phyloP scores from a whole-genome alignment of 169 alveolate species.

The Plasmodium gonderi region DNA sequence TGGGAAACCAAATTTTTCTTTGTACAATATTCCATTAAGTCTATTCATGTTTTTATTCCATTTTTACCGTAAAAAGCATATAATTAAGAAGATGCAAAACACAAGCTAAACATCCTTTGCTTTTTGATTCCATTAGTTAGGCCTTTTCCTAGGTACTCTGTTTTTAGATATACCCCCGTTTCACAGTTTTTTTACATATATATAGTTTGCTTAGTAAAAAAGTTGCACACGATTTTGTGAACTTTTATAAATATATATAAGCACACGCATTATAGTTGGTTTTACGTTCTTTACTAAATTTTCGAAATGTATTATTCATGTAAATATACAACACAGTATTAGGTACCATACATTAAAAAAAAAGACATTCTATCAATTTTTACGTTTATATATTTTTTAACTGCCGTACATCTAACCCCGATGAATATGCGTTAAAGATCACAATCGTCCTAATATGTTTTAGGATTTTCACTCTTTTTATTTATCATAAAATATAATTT shows the following conservation, averaged over 20 bases:
- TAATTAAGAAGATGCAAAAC: not conserved
- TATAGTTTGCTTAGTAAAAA: not conserved
- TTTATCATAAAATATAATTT: not conserved
- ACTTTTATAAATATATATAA: not conserved
- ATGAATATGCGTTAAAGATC: not conserved
- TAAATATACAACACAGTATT: not conserved
- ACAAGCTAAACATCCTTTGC: not conserved
- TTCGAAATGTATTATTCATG: not conserved
- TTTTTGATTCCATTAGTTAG: not conserved
- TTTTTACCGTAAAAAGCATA: not conserved
- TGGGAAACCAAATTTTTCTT: not conserved
- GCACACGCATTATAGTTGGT: not conserved
- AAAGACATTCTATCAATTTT: not conserved
- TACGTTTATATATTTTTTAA: not conserved
- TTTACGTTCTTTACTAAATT: not conserved
- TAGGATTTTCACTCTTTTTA: too few species aligned
- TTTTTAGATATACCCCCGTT: not conserved
- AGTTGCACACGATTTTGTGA: not conserved
- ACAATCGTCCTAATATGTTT: not conserved
- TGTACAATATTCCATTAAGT: conserved; percentile 76
- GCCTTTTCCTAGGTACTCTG: not conserved
- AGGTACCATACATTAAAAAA: not conserved
- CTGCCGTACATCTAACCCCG: not conserved
- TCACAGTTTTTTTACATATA: not conserved
- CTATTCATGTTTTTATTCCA: conserved; percentile 33